Evolutionary conservation across 2,329 filamentous ascomycete species (phyloP).

Genomic region (Ascocoryne sarcoides): DNA sequence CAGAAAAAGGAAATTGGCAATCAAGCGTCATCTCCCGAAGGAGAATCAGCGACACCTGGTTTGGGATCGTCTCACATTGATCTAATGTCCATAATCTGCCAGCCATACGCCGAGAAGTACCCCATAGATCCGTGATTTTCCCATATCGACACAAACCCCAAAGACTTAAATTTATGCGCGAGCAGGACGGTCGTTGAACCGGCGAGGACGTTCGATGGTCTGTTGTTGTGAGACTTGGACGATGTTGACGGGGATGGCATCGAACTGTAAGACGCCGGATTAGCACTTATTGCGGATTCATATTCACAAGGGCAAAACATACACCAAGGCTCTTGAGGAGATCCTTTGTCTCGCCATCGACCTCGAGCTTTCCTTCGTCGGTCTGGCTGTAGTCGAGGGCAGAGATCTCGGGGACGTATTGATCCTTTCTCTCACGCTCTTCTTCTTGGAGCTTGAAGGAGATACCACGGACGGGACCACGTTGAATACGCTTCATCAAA

Average conservation of each 20-base stretch:
- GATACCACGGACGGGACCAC: slow-evolving; percentile 97
- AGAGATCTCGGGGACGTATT: slow-evolving; percentile 98
- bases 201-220: slow-evolving; percentile 69
- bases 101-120: slow-evolving; percentile 17
- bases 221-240: slow-evolving; percentile 84
- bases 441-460: slow-evolving; percentile 99
- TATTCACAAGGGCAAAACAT: slow-evolving; percentile 40
- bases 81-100: slow-evolving; percentile 40
- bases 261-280: slow-evolving; percentile 58
- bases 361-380: slow-evolving; percentile 88
- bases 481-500: slow-evolving; percentile 99
- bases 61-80: slow-evolving; percentile 49
- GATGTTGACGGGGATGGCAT: slow-evolving; percentile 94
- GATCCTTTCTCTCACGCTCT: slow-evolving; percentile 99
- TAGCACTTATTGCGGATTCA: slow-evolving; percentile 16
- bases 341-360: slow-evolving; percentile 97
- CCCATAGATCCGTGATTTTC: slow-evolving; percentile 3
- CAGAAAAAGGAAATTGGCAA: slow-evolving; percentile 55
- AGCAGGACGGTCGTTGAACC: slow-evolving; percentile 59
- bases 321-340: slow-evolving; percentile 97
- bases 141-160: slow-evolving; percentile 11
- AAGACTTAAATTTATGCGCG: slow-evolving; percentile 33
- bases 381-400: slow-evolving; percentile 97
- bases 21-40: slow-evolving; percentile 73
- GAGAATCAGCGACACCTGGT: slow-evolving; percentile 89